Evolutionary conservation across 345 rosid species (phyloP), one percentile per base, ranked within the genome.

Genomic region (Geranium rotundifolium): DNA sequence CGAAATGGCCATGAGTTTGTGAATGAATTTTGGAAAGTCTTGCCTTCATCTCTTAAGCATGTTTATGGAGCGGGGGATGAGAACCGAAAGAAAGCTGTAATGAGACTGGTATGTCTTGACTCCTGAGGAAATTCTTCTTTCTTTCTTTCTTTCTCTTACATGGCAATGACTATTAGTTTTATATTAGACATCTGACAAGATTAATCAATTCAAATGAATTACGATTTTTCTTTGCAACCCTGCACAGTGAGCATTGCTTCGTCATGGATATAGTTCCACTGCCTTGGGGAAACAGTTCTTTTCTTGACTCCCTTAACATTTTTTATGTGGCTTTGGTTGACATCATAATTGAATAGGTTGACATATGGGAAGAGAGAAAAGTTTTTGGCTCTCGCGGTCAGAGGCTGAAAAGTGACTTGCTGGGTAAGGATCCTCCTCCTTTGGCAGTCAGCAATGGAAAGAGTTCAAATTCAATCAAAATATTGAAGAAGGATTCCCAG

Each of bases 1-100:
- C 77, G 89, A 61, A 84, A 86, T 67, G 93, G 93, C 59, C 80
- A 85, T 63, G 93, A 86, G 66, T 86, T 84, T 76, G 89, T 86
- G 57, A 84, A 83, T 65, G 92, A 86, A 62, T 86, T 86, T 64
- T 84, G 92, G 92, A 86, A 84, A 75, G 81, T 80, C 77, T 88
- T 86, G 65, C 92, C 89, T 50, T 67, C 69, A 31, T 77, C 80
- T 7, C 85, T 84, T 37, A 82, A 82, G 72, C 73, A 61, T 67
- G 82, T 86, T 60, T 75, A 81, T 63, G 79, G 78, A n/a, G 77
- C 65, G 62, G 89, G 84, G 17, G 88, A 80, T 66, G 86, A 82
- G 17, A 30, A 66, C 67, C 85, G 85, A 60, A 86, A 80, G 76
- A 83, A 79, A 68, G 81, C 70, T 2, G 89, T 79, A 46, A 74